These are phyloP conservation scores for Pichia eremophila DNA, from an alignment of 805 yeast genomes.

Conservation along the genomic window DNA sequence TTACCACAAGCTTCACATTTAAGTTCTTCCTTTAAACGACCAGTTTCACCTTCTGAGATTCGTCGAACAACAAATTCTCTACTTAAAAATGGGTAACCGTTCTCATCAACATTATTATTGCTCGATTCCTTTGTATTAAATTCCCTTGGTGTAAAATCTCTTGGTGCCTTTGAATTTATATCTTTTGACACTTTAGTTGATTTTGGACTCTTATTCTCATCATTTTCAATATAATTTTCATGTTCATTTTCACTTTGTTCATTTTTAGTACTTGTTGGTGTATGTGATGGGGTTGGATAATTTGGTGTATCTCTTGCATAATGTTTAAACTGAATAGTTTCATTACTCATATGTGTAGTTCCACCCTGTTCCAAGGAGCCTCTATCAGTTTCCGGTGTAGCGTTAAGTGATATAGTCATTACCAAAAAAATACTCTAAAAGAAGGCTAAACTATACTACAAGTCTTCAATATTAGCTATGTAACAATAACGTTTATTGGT, in stretches of 20 bases:
- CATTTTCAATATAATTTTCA: too few relatives aligned
- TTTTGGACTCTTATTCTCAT: too few relatives aligned
- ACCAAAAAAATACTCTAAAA: too few relatives aligned
- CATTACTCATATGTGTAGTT: background rate
- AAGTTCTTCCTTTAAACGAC: constrained; percentile 72
- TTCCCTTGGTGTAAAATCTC: too few relatives aligned
- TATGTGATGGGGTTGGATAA: background rate
- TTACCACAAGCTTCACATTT: constrained; percentile 89
- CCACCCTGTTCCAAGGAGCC: too few relatives aligned
- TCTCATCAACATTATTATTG: constrained; percentile 2
- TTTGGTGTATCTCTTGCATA: background rate
- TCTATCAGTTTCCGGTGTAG: background rate
- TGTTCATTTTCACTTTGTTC: too few relatives aligned
- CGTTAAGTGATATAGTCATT: background rate
- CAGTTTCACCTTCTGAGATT: constrained; percentile 79
- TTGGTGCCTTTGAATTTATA: too few relatives aligned
- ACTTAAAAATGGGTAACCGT: constrained; percentile 30
- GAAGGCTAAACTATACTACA: too few relatives aligned
- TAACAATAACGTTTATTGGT: too few relatives aligned
- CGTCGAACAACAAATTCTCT: constrained; percentile 74
- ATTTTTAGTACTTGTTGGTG: background rate
- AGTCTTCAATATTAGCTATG: too few relatives aligned
- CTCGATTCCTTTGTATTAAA: background rate
- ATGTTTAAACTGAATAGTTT: background rate
- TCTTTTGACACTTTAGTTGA: too few relatives aligned